Evolutionary conservation across 2,329 filamentous ascomycete genomes (phyloP), one percentile per base, ranked within the genome.

Genomic region (Penicillium expansum): DNA sequence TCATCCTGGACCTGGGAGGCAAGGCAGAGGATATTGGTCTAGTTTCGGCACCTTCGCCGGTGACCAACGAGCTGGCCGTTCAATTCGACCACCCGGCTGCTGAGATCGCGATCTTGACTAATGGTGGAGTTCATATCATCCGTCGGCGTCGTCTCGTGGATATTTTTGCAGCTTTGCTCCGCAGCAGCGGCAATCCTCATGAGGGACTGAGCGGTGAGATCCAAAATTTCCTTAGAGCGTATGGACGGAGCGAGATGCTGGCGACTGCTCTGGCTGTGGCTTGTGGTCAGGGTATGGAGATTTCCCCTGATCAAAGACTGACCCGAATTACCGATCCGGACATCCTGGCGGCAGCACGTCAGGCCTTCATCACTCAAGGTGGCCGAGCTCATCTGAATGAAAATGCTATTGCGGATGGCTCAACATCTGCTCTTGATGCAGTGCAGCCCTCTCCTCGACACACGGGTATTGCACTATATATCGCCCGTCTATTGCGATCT

Each of bases 221-320:
- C 22, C 89, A 89, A 52, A 90, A 86, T 59, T 93, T 99, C 67
- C 90, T 94, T 59, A 85, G 87, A 56, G 83, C 87, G 10, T 99
- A 97, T 71, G 94, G 94, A 13, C 86, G 92, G 11, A 87, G 88
- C 4, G 94, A 99, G 73, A 94, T 90, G 0, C 87, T 95, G 52
- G 91, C 94, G 0, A 92, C 93, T 39, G 92, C 94, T 27, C 79
- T 99, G 50, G 94, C 94, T 11, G 94, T 99, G 30, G 92, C 94
- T 37, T 99, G 94, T 72, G 92, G 93, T 4, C 92, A 97, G 71
- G 93, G 92, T 10, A 87, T 89, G 27, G 93, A 96, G 67, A 84
- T 90, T 20, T 89, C 88, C 0, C 72, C 80, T 1, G 89, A 91
- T 56, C 84, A 86, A 42, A 85, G 92, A 42, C 76, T 88, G 10